phyloP scores from a whole-genome alignment of 2,329 filamentous ascomycete species.

The Xylariaceae sp. region DNA sequence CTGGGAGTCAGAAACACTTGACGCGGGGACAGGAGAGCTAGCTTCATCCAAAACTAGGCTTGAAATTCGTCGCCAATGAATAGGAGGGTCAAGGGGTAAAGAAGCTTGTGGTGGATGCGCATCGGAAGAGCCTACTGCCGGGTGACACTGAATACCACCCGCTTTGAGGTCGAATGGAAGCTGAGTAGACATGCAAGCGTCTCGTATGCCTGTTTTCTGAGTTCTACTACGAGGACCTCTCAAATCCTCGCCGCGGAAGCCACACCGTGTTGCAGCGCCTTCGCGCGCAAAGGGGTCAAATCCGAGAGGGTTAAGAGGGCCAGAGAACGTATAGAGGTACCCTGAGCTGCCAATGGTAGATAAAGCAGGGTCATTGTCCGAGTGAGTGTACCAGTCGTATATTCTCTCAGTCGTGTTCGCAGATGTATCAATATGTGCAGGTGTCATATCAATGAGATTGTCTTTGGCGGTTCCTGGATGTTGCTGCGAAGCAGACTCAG shows the following conservation, averaged over 20 bases:
- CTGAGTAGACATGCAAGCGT: background rate
- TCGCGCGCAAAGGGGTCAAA: background rate
- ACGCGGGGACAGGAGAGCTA: slow-evolving; percentile 5
- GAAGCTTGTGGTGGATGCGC: slow-evolving; percentile 2
- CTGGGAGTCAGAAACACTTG: slow-evolving; percentile 20
- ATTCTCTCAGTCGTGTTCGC: slow-evolving; percentile 30
- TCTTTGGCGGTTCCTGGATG: no score
- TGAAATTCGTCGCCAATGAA: no score
- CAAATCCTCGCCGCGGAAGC: slow-evolving; percentile 8
- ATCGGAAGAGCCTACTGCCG: background rate
- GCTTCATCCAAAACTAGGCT: background rate
- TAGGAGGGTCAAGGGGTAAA: background rate
- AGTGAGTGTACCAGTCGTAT: slow-evolving; percentile 25
- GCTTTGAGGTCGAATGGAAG: background rate
- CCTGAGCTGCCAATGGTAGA: slow-evolving; percentile 6
- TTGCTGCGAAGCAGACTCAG: background rate
- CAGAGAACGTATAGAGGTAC: slow-evolving; percentile 3
- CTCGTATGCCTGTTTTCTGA: background rate
- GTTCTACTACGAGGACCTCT: background rate
- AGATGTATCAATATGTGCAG: slow-evolving; percentile 12
- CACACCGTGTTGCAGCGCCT: slow-evolving; percentile 7
- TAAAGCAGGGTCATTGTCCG: background rate
- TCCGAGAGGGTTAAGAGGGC: background rate
- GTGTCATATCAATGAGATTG: no score
- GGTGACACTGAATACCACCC: background rate